A percentile compares a stretch with the other conserved stretches of the same genome.
phyloP scores from a whole-genome alignment of 331 rosid genomes.

The Saraca asoca region DNA sequence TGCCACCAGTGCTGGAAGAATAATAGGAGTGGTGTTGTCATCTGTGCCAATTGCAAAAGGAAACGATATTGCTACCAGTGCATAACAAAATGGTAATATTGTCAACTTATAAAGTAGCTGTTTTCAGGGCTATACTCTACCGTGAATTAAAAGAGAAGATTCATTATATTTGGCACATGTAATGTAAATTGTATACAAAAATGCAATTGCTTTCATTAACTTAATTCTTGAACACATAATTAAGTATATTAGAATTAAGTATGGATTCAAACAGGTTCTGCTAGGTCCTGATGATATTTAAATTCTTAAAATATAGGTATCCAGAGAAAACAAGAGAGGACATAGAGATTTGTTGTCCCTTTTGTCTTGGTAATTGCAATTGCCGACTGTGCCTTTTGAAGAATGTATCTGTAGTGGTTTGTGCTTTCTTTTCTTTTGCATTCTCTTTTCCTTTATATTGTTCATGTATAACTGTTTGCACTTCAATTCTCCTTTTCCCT shows the following conservation, averaged over 20 bases:
- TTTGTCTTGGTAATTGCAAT: slow-evolving; percentile 59
- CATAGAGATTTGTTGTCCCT: slow-evolving; percentile 54
- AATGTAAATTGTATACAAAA: slow-evolving; percentile 8
- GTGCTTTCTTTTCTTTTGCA: slow-evolving; percentile 31
- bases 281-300: slow-evolving; percentile 29
- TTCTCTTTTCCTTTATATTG: slow-evolving; percentile 25
- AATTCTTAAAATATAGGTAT: slow-evolving; percentile 49
- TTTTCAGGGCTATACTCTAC: slow-evolving; percentile 4
- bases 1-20: slow-evolving; percentile 65
- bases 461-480: slow-evolving; percentile 25
- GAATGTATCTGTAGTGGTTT: slow-evolving; percentile 45
- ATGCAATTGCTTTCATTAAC: slow-evolving; percentile 9
- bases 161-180: slow-evolving; percentile 25
- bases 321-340: slow-evolving; percentile 57
- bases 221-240: neutral
- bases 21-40: slow-evolving; percentile 44
- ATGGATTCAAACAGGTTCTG: slow-evolving; percentile 7
- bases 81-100: slow-evolving; percentile 60
- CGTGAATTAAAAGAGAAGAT: slow-evolving; percentile 1
- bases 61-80: slow-evolving; percentile 62
- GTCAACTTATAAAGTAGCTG: slow-evolving; percentile 11
- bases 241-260: slow-evolving; percentile 17
- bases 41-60: slow-evolving; percentile 55
- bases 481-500: neutral
- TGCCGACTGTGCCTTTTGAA: slow-evolving; percentile 64